Evolutionary conservation across 2,329 filamentous ascomycete genomes (phyloP).

Genomic region (Cladobotryum protrusum): DNA sequence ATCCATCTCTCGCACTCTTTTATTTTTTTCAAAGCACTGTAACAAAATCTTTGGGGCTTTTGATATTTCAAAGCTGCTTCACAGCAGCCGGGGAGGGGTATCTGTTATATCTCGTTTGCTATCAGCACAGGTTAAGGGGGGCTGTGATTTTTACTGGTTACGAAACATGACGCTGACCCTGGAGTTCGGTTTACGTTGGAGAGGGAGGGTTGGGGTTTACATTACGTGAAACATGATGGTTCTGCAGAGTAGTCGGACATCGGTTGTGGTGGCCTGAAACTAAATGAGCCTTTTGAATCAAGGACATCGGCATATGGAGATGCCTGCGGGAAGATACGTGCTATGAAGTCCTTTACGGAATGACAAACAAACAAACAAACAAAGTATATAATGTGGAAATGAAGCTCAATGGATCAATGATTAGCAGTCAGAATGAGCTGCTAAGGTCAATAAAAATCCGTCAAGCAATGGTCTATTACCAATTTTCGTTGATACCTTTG

Average conservation of each 20-base stretch:
- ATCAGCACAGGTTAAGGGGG: constrained; percentile 13
- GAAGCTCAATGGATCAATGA: constrained; percentile 1
- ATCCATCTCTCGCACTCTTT: not conserved
- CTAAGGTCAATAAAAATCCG: too few species aligned
- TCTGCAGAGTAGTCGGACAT: not conserved
- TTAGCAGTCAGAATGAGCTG: too few species aligned
- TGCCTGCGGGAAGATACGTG: constrained; percentile 7
- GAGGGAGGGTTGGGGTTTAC: constrained; percentile 9
- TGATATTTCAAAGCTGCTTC: constrained; percentile 2
- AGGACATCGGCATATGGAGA: constrained; percentile 1
- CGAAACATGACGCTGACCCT: constrained; percentile 7
- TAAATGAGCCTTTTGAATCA: constrained; percentile 6
- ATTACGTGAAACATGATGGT: constrained; percentile 16
- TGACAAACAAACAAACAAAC: not conserved
- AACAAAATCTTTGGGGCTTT: constrained; percentile 22
- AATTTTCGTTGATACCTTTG: too few species aligned
- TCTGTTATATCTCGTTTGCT: constrained; percentile 6
- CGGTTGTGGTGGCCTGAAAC: not conserved
- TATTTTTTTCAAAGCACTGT: constrained; percentile 17
- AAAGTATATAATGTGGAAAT: constrained; percentile 1
- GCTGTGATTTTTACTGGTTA: constrained; percentile 12
- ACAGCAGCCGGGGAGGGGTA: not conserved
- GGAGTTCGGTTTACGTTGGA: constrained; percentile 21
- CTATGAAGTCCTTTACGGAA: not conserved
- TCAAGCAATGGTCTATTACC: too few species aligned